These are phyloP conservation scores for Lasiosphaeriaceae sp. DNA, from an alignment of 495 filamentous ascomycete species.

Conservation along the genomic window DNA sequence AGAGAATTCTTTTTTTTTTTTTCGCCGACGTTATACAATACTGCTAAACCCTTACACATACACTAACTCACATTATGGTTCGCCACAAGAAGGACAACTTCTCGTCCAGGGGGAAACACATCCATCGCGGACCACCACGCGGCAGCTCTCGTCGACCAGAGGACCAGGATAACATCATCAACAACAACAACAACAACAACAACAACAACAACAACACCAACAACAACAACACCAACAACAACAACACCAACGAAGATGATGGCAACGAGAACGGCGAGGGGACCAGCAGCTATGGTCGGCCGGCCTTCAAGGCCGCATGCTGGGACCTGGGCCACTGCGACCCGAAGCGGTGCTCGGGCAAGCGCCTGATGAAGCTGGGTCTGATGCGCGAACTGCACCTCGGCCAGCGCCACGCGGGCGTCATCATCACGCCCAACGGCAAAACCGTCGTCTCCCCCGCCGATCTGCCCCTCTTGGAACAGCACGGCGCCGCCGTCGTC, in stretches of 20 bases:
- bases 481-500: slow-evolving; percentile 90
- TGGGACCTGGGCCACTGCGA: slow-evolving; percentile 99
- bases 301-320: slow-evolving; percentile 85
- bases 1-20: no score
- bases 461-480: slow-evolving; percentile 74
- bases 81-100: slow-evolving; percentile 93
- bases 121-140: slow-evolving; percentile 37
- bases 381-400: slow-evolving; percentile 90
- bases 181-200: slow-evolving; percentile 28
- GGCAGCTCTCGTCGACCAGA: slow-evolving; percentile 21
- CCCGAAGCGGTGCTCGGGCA: slow-evolving; percentile 93
- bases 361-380: slow-evolving; percentile 84
- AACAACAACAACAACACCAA: slow-evolving; percentile 34
- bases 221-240: slow-evolving; percentile 13
- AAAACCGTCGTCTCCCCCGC: slow-evolving; percentile 78
- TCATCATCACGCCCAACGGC: slow-evolving; percentile 92
- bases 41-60: background rate
- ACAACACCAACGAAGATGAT: slow-evolving; percentile 30
- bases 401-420: slow-evolving; percentile 83
- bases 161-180: slow-evolving; percentile 22
- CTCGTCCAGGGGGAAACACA: slow-evolving; percentile 61
- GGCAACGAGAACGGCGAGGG: no score
- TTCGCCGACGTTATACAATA: background rate
- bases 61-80: slow-evolving; percentile 54
- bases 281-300: slow-evolving; percentile 34